Evolutionary conservation across 2,329 filamentous ascomycete genomes (phyloP), one percentile per base, ranked within the genome.

Genomic region (Beauveria sp.): DNA sequence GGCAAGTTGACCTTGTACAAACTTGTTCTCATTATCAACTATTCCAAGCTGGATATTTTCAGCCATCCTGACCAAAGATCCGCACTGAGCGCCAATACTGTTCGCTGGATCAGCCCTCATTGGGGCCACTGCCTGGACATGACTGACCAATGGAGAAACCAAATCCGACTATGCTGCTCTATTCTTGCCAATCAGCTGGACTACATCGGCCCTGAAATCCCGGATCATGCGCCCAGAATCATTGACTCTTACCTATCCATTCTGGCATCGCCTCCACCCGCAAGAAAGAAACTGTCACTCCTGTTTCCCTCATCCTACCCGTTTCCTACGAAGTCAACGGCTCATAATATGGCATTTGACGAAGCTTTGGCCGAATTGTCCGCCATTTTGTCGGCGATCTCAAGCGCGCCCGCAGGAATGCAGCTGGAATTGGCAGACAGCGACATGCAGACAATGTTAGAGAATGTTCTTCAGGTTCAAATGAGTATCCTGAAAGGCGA

Each of bases 1-100:
- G 93, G 94, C 61, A 96, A 96, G 76, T 81, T 99, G 58, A 83
- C 96, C 8, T 77, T 97, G 41, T 96, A 96, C 75, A 96, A 96
- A 72, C 82, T 99, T 43, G 84, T 97, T 20, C 80, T 99, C 44
- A 92, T 99, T 68, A 89, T 96, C 71, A 94, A 97, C 72, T 93
- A 96, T 71, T 90, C 89, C 30, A 88, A 87, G 64, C 79, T 96
- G 5, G 85, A 90, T 28, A 80, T 96, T 24, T 97, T 97, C 74
- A 83, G 87, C 10, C 80, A 88, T n/a, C 82, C 87, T 0, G 89
- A 93, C 63, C 89, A 93, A 66, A 83, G 88, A 66, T 83, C 85
- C 30, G 85, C 85, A 14, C 79, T 97, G 52, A 85, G 89, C 63
- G 83, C 88, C 51, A 96, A 92, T 69, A 97, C 92, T 3, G 87